Percentiles rank a stretch among this genome's conserved stretches.
Evolutionary conservation across 441 rosid genomes (phyloP).

Genomic region (Syzygium syzygioides): DNA sequence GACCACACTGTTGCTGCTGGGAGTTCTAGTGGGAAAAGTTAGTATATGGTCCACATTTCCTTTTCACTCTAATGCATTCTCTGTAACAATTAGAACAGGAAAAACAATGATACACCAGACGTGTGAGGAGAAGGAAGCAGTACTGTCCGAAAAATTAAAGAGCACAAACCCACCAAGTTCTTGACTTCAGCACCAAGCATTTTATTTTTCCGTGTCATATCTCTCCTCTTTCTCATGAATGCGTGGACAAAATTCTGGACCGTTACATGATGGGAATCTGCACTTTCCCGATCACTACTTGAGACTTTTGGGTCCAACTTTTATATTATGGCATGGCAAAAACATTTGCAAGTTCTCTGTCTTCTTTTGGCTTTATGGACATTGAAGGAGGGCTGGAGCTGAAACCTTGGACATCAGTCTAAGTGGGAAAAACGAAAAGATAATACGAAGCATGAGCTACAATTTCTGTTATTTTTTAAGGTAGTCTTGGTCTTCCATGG

Average conservation of each 20-base stretch:
- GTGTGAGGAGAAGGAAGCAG: not conserved
- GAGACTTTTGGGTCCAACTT: not conserved
- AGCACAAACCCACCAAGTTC: not conserved
- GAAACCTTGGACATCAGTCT: not conserved
- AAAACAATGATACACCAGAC: not conserved
- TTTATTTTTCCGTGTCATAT: not conserved
- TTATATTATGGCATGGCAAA: not conserved
- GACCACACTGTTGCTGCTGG: not conserved
- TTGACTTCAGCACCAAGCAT: not conserved
- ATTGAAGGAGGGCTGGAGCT: not conserved
- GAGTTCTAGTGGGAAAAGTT: not conserved
- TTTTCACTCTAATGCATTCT: not conserved
- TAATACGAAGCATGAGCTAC: not conserved
- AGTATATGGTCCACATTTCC: not conserved
- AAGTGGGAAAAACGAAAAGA: not conserved
- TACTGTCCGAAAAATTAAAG: not conserved
- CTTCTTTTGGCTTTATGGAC: not conserved
- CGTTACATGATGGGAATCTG: not conserved
- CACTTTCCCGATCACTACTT: not conserved
- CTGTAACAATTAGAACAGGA: not conserved
- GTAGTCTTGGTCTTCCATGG: not conserved
- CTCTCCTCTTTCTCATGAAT: not conserved
- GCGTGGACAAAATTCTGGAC: not conserved
- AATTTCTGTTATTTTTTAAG: not conserved
- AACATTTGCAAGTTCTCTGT: not conserved